These are phyloP conservation scores for Neltuma alba DNA, from an alignment of 306 rosid species.

Conservation along the genomic window DNA sequence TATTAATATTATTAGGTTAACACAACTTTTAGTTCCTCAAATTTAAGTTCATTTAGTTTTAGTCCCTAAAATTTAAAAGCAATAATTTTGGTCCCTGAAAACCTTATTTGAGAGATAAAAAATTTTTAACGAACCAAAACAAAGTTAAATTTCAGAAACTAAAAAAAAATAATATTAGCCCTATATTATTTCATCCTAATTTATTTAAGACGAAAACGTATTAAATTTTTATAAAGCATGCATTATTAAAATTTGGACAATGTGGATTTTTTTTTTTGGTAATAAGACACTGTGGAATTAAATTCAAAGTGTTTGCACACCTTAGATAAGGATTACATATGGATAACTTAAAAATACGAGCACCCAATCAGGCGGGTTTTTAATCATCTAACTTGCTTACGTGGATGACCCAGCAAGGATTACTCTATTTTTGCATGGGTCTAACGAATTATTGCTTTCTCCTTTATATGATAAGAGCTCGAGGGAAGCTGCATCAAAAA, in stretches of 20 bases:
- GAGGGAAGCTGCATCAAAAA: not conserved
- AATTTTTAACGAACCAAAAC: too few relatives aligned
- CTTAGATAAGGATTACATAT: not conserved
- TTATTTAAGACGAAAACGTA: not conserved
- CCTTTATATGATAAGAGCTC: not conserved
- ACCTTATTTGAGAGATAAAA: too few relatives aligned
- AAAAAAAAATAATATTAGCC: too few relatives aligned
- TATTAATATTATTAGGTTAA: too few relatives aligned
- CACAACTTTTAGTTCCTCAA: too few relatives aligned
- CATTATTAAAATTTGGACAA: not conserved
- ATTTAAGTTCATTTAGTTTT: too few relatives aligned
- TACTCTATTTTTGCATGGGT: not conserved
- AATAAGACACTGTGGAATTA: too few relatives aligned
- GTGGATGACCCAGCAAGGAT: not conserved
- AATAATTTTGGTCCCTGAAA: too few relatives aligned
- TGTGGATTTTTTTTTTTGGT: too few relatives aligned
- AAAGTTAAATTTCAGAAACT: too few relatives aligned
- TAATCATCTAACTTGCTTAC: not conserved
- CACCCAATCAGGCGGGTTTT: not conserved
- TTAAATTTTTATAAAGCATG: too few relatives aligned
- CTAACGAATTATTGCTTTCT: not conserved
- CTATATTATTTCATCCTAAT: not conserved
- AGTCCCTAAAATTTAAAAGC: too few relatives aligned
- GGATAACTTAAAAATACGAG: not conserved
- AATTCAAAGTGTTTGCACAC: not conserved